phyloP scores from a whole-genome alignment of 768 basidiomycete genomes.

The Suillus brevipes region DNA sequence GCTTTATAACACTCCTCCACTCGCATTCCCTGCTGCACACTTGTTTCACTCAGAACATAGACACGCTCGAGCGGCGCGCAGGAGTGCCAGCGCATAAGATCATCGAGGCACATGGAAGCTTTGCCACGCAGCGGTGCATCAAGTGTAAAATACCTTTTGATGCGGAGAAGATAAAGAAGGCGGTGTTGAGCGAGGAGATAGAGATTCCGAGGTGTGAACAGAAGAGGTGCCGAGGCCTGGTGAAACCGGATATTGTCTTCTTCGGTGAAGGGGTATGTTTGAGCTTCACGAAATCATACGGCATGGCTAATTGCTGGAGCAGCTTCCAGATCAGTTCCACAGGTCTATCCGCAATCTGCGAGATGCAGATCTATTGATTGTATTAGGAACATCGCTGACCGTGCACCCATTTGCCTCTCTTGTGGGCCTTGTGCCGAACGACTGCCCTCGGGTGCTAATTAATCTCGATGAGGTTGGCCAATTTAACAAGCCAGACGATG shows the following conservation, averaged over 20 bases:
- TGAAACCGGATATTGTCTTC: constrained; percentile 95
- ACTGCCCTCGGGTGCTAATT: constrained; percentile 83
- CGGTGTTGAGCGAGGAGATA: constrained; percentile 54
- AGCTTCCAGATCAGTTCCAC: constrained; percentile 79
- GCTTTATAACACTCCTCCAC: constrained; percentile 83
- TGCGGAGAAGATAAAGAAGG: constrained; percentile 64
- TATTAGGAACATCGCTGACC: constrained; percentile 88
- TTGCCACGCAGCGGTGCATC: constrained; percentile 84
- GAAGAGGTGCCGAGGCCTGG: constrained; percentile 60
- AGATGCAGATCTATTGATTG: constrained; percentile 82
- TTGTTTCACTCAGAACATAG: constrained; percentile 91
- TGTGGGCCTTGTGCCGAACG: constrained; percentile 49
- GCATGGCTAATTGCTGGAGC: constrained; percentile 1
- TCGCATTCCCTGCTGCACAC: constrained; percentile 66
- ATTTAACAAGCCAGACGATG: constrained; percentile 57
- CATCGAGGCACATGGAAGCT: constrained; percentile 96
- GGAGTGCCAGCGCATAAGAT: constrained; percentile 74
- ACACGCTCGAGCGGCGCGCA: constrained; percentile 85
- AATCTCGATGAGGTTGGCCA: constrained; percentile 83
- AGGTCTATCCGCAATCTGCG: constrained; percentile 49
- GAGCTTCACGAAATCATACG: constrained; percentile 2
- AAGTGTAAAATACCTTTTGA: constrained; percentile 63
- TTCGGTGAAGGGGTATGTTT: constrained; percentile 75
- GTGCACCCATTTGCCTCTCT: constrained; percentile 89
- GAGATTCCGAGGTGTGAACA: constrained; percentile 61